Conservation (phyloP, 768 basidiomycete genomes). For the Russula sp. region DNA sequence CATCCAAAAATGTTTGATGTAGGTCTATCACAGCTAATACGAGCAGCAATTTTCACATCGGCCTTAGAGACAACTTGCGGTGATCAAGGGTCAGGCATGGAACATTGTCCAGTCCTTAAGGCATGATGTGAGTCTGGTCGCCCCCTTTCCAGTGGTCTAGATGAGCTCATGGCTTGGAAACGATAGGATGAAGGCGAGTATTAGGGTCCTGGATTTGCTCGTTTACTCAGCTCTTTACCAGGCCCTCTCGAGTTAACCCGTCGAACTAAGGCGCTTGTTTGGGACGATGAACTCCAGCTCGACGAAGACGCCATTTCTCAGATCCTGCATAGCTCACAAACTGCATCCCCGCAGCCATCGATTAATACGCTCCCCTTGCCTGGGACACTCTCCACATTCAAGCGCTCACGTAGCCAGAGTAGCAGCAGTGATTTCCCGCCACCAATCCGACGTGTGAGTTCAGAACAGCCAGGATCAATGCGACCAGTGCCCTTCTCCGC, state of each 20-base stretch:
- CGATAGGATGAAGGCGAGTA: conserved; percentile 63
- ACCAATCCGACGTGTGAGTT: conserved; percentile 55
- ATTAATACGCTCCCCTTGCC: conserved; percentile 57
- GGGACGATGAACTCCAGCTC: conserved; percentile 77
- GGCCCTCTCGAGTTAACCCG: conserved; percentile 88
- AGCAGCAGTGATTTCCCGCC: conserved; percentile 65
- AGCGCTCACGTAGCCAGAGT: conserved; percentile 54
- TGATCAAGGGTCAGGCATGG: conserved; percentile 90
- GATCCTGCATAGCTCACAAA: conserved; percentile 28
- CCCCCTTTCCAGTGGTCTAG: neutral
- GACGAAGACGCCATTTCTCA: conserved; percentile 33
- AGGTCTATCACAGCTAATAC: conserved; percentile 23
- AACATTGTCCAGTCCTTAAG: conserved; percentile 81
- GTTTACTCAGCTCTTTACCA: conserved; percentile 25
- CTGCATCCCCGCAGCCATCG: conserved; percentile 52
- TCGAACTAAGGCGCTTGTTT: conserved; percentile 72
- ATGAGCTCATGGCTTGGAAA: neutral
- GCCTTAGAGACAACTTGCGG: conserved; percentile 72
- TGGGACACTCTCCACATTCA: conserved; percentile 38
- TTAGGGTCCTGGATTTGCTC: neutral
- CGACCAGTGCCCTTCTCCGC: conserved; percentile 77
- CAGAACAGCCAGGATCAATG: conserved; percentile 52
- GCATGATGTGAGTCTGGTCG: conserved; percentile 48
- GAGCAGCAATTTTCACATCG: neutral
- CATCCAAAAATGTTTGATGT: conserved; percentile 87